These are phyloP conservation scores for Emergomyces africanus DNA, from an alignment of 2,329 filamentous ascomycete genomes.

Conservation along the genomic window DNA sequence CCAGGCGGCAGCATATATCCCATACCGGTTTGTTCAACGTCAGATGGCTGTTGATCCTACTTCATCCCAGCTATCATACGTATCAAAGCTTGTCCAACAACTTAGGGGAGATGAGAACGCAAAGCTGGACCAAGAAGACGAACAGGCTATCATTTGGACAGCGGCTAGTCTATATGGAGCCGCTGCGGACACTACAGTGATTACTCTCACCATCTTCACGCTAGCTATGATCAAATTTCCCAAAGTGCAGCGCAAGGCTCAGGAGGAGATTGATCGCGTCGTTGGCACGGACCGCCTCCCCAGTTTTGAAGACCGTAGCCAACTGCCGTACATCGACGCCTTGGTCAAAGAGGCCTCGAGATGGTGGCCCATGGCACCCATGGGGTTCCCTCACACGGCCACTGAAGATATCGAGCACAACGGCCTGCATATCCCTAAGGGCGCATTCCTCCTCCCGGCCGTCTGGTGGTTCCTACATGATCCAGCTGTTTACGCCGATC, in stretches of 20 bases:
- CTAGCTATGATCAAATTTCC: constrained; percentile 42
- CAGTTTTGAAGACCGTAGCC: constrained; percentile 25
- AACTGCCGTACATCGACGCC: constrained; percentile 26
- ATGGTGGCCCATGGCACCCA: constrained; percentile 24
- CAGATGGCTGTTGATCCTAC: background rate
- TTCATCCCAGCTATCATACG: background rate
- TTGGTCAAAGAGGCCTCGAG: constrained; percentile 27
- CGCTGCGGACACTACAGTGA: constrained; percentile 4
- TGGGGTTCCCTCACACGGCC: constrained; percentile 21
- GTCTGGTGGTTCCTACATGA: constrained; percentile 33
- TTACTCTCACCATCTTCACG: constrained; percentile 27
- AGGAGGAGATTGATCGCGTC: constrained; percentile 31
- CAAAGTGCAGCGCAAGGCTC: constrained; percentile 39
- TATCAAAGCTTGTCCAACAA: constrained; percentile 2
- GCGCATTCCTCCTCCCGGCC: constrained; percentile 22
- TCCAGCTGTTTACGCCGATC: constrained; percentile 22
- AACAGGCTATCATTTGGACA: constrained; percentile 4
- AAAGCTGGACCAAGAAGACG: background rate
- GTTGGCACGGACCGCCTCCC: constrained; percentile 22
- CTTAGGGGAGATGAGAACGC: background rate
- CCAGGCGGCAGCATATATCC: background rate
- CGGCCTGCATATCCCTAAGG: constrained; percentile 23
- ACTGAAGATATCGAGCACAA: constrained; percentile 16
- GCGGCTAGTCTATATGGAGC: constrained; percentile 4
- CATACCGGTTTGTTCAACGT: background rate